Base-by-base conservation (phyloP, 192 early-diverging fungal species). In the Coemansia sp. region DNA sequence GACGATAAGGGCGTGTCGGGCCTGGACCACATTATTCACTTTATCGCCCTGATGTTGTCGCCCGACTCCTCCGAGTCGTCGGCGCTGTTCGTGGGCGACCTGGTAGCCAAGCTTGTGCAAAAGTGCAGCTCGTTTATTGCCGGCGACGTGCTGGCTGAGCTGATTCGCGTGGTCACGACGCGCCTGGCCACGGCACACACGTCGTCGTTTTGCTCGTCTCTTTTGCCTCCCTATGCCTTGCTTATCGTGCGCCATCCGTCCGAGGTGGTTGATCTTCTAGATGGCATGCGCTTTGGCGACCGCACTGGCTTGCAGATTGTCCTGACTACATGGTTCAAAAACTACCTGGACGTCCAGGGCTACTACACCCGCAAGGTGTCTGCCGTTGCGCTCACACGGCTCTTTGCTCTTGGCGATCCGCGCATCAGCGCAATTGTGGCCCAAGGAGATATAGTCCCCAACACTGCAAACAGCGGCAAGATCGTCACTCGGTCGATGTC, bases 171-270 rank as follows among this genome's bases (percentile, higher is more conserved):
- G 2, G 89, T 95, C 3, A 84, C 91, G 1, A 56, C 65, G n/a
- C 86, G 92, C 14, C 73, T 98, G 27, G 85, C 84, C 6, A 86
- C 85, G 1, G 91, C 97, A 4, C 85, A 85, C 70, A 92, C 88
- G 7, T 81, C 95, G 0, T 86, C 90, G 10, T 95, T 97, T 40
- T 91, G 92, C 66, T 89, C 94, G 77, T 93, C 94, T 22, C 80
- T 97, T 20, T 77, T 97, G 9, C 84, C 92, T 61, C 88, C 96
- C 9, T 95, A 97, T 79, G 93, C 92, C 38, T 94, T 97, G 62
- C 84, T 97, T 47, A 85, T 94, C 43, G 65, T 86, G 31, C 85
- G 69, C 25, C 90, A 95, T 40, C 76, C 87, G 36, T 79, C 86
- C 25, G 91, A 89, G 15, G 87, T 94, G 0, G 74, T 94, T 57